These are phyloP conservation scores for Talaromyces sp. DNA, from an alignment of 2,329 filamentous ascomycete species.

Conservation along the genomic window DNA sequence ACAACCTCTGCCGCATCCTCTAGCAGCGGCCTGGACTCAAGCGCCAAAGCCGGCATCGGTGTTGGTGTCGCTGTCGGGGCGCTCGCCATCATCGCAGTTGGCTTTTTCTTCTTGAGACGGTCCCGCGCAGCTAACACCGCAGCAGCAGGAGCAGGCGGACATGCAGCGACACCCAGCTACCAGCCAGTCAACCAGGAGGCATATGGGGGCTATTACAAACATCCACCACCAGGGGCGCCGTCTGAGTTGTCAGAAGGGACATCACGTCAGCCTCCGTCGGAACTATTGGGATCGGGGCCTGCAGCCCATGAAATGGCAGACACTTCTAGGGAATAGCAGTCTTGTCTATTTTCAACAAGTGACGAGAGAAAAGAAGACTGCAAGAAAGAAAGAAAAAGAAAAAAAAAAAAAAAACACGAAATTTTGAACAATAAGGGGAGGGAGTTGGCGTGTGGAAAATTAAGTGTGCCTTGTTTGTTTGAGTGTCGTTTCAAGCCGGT, in stretches of 20 bases:
- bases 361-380: not conserved
- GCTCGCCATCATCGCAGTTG: slow-evolving; percentile 1
- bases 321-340: slow-evolving; percentile 53
- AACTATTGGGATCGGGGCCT: slow-evolving; percentile 1
- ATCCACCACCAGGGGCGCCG: not conserved
- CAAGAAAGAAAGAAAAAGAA: slow-evolving; percentile 42
- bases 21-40: slow-evolving; percentile 1
- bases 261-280: not conserved
- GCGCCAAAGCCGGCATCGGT: slow-evolving; percentile 9
- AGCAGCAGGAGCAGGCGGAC: not conserved
- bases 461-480: not conserved
- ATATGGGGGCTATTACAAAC: slow-evolving; percentile 4
- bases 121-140: not conserved
- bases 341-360: not conserved
- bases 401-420: slow-evolving; percentile 70
- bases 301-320: slow-evolving; percentile 51
- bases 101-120: slow-evolving; percentile 5
- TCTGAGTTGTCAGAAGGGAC: not conserved
- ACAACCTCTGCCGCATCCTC: not conserved
- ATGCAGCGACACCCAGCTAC: not conserved
- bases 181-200: slow-evolving; percentile 2
- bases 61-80: slow-evolving; percentile 5
- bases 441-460: not conserved
- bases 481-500: not conserved
- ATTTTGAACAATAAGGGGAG: not conserved